Evolutionary conservation across 2,329 filamentous ascomycete genomes (phyloP).

Genomic region (Penicillium sp.): DNA sequence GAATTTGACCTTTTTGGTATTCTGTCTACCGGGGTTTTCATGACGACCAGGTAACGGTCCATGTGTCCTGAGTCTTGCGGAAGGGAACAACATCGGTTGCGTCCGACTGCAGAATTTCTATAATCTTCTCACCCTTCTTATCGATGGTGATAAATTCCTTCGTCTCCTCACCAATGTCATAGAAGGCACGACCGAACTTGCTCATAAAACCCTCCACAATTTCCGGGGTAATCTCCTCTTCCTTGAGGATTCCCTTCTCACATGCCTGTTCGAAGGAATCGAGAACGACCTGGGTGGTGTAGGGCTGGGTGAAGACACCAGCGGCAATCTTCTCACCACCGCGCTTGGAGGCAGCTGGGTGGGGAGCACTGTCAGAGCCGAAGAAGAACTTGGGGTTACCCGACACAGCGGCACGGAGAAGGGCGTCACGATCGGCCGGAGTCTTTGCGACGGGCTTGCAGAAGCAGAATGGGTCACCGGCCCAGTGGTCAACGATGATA

Average conservation of each 20-base stretch:
- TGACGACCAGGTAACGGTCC: slow-evolving; percentile 36
- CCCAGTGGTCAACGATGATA: slow-evolving; percentile 75
- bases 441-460: slow-evolving; percentile 75
- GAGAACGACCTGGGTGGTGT: slow-evolving; percentile 58
- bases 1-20: slow-evolving; percentile 5
- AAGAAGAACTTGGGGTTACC: slow-evolving; percentile 66
- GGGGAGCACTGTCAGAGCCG: slow-evolving; percentile 70
- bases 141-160: slow-evolving; percentile 56
- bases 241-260: slow-evolving; percentile 52
- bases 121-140: slow-evolving; percentile 56
- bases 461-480: slow-evolving; percentile 72
- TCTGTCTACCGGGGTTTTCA: slow-evolving; percentile 5
- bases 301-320: slow-evolving; percentile 63
- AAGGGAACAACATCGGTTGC: slow-evolving; percentile 66
- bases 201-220: slow-evolving; percentile 59
- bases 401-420: slow-evolving; percentile 61
- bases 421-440: slow-evolving; percentile 68
- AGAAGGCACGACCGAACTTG: slow-evolving; percentile 58
- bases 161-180: slow-evolving; percentile 52
- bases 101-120: slow-evolving; percentile 54
- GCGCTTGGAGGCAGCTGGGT: slow-evolving; percentile 57
- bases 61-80: slow-evolving; percentile 58
- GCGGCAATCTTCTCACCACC: slow-evolving; percentile 54
- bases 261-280: slow-evolving; percentile 59
- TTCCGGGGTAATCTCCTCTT: slow-evolving; percentile 56